Evolutionary conservation across 2,329 filamentous ascomycete genomes (phyloP).

Genomic region (Aureobasidium melanogenum): DNA sequence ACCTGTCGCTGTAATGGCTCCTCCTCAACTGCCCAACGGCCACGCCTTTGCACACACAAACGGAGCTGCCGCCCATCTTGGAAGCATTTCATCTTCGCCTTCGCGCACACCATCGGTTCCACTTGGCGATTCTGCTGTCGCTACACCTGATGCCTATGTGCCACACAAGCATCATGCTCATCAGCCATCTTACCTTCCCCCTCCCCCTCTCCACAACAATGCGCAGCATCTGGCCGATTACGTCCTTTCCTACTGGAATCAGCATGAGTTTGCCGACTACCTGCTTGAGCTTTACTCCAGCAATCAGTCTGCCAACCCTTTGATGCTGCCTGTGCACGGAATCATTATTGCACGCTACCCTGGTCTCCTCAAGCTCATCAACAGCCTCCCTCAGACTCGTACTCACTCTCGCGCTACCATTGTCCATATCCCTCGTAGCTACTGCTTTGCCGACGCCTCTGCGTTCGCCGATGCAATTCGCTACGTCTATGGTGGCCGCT

Average conservation of each 20-base stretch:
- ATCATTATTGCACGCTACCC: slow-evolving; percentile 13
- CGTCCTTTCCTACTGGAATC: slow-evolving; percentile 11
- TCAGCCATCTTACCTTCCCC: slow-evolving; percentile 21
- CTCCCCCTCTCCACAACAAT: slow-evolving; percentile 12
- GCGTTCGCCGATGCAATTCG: slow-evolving; percentile 13
- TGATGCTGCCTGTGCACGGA: slow-evolving; percentile 12
- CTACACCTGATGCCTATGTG: background rate
- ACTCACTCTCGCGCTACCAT: background rate
- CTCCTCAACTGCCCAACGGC: background rate
- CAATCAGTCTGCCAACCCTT: background rate
- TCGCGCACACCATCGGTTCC: background rate
- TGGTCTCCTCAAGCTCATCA: slow-evolving; percentile 5
- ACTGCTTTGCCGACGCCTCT: slow-evolving; percentile 6
- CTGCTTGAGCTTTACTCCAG: slow-evolving; percentile 11
- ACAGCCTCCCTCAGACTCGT: background rate
- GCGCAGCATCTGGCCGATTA: slow-evolving; percentile 9
- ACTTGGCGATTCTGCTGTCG: background rate
- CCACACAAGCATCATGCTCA: slow-evolving; percentile 14
- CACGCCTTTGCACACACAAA: background rate
- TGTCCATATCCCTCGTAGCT: background rate
- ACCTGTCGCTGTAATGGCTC: background rate
- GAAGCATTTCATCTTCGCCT: background rate
- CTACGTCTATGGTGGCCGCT: slow-evolving; percentile 11
- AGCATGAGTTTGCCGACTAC: slow-evolving; percentile 14
- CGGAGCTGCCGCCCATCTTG: background rate